Conservation (phyloP, 2,329 filamentous ascomycete genomes). For the Curvularia sp. region DNA sequence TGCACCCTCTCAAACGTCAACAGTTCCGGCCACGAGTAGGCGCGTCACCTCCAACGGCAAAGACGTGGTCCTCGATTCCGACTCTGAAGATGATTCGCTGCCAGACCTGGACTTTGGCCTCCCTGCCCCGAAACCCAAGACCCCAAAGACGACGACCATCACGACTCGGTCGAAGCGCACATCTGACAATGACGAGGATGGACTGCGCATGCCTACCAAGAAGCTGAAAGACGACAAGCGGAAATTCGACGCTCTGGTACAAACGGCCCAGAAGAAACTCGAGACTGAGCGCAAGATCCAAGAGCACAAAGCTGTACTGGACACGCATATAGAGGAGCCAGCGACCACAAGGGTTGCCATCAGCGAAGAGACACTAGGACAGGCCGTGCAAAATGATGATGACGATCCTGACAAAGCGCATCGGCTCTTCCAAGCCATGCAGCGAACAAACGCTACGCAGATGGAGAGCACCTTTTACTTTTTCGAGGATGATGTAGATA, state of each 20-base stretch:
- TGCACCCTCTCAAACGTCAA: constrained; percentile 36
- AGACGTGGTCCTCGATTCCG: constrained; percentile 67
- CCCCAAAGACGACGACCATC: constrained; percentile 14
- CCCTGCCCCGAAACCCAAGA: constrained; percentile 19
- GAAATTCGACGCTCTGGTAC: constrained; percentile 35
- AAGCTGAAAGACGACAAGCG: constrained; percentile 23
- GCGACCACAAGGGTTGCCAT: constrained; percentile 16
- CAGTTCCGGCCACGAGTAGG: constrained; percentile 52
- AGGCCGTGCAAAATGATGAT: constrained; percentile 70
- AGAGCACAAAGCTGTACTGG: constrained; percentile 38
- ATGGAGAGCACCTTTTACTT: constrained; percentile 65
- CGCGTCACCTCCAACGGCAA: constrained; percentile 62
- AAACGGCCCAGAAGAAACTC: constrained; percentile 32
- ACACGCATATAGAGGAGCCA: constrained; percentile 27
- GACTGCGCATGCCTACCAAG: constrained; percentile 32
- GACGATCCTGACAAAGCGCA: constrained; percentile 70
- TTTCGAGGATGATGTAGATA: constrained; percentile 45
- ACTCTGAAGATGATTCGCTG: constrained; percentile 67
- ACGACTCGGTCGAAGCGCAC: constrained; percentile 23
- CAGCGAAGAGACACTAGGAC: constrained; percentile 37
- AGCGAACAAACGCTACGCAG: constrained; percentile 66
- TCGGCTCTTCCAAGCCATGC: constrained; percentile 64
- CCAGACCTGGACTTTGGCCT: constrained; percentile 59
- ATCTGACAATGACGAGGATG: constrained; percentile 23
- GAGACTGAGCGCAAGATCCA: constrained; percentile 39